phyloP scores from a whole-genome alignment of 2,329 filamentous ascomycete genomes.

The Cytospora piceae region DNA sequence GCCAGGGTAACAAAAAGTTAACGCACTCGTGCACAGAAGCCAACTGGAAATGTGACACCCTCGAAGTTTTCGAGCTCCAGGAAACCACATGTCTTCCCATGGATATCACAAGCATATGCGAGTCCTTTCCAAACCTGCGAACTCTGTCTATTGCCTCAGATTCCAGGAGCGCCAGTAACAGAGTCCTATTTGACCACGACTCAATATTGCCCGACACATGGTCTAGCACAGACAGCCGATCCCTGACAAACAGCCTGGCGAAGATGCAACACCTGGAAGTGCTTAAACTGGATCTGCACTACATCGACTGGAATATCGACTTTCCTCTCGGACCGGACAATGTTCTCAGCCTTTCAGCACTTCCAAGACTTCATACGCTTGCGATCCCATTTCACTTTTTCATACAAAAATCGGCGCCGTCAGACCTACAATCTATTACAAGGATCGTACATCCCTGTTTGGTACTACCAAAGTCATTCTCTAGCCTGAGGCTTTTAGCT shows the following conservation, averaged over 20 bases:
- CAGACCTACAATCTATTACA: not conserved
- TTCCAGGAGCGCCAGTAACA: not conserved
- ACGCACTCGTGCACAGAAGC: not conserved
- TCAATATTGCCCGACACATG: too few relatives aligned
- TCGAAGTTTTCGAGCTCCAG: not conserved
- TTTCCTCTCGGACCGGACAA: not conserved
- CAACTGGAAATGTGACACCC: not conserved
- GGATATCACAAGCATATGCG: not conserved
- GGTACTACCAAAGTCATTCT: too few relatives aligned
- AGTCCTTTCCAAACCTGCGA: not conserved
- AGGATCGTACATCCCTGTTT: too few relatives aligned
- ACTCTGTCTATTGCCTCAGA: not conserved
- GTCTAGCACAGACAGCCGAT: too few relatives aligned
- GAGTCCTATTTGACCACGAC: too few relatives aligned
- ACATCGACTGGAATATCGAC: not conserved
- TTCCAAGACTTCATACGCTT: not conserved
- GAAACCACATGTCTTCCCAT: not conserved
- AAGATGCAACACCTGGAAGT: not conserved
- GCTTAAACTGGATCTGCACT: not conserved
- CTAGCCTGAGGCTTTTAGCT: too few relatives aligned
- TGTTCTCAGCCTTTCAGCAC: not conserved
- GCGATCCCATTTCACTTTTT: not conserved
- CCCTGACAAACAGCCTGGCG: not conserved
- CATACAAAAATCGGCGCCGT: not conserved
- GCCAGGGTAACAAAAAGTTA: too few relatives aligned